Evolutionary conservation across 2,329 filamentous ascomycete species (phyloP), one percentile per base, ranked within the genome.

Genomic region (Alternaria angustiovoidea): DNA sequence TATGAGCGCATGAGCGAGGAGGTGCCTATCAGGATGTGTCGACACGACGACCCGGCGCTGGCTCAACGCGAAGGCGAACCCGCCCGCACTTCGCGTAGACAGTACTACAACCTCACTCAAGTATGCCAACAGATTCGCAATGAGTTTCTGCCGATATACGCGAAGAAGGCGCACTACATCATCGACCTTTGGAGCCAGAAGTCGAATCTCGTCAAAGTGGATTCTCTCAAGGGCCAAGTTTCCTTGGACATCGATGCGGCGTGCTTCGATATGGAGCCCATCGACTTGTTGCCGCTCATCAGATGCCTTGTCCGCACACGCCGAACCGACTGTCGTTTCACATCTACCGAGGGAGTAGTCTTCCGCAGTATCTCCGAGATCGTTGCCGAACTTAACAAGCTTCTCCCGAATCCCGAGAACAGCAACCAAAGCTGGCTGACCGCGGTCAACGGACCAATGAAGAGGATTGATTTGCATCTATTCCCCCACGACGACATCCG

Each of bases 131-230:
- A 66, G n/a, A 62, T 75, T 14, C 72, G 73, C 39, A 26, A 53
- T 5, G 73, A 75, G 36, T 75, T 69, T 42, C 63, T 66, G 5
- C 67, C 70, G 2, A 36, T 67, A 2, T 74, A 69, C 63, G 55
- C 32, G 26, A 22, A 49, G 26, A 59, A 57, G 9, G 51, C 56
- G 5, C 42, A 59, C 18, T 64, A 64, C 52, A 60, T 62, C 30
- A 60, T 64, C 42, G 62, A 64, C 41, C 32, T 60, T 12, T 60
- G 57, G 57, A 44, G 46, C 41, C 57, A 60, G 26, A 60, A 56
- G 47, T 4, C 47, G 11, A 51, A 60, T 28, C 53, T 60, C 12
- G 26, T 36, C 24, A 57, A 60, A 34, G 26, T 60, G 1, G 53
- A 52, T 22, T 16, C 68, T 22, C 54, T 64, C 7, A 49, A 43